phyloP scores from a whole-genome alignment of 2,329 filamentous ascomycete genomes.

The Lanzia echinophila region DNA sequence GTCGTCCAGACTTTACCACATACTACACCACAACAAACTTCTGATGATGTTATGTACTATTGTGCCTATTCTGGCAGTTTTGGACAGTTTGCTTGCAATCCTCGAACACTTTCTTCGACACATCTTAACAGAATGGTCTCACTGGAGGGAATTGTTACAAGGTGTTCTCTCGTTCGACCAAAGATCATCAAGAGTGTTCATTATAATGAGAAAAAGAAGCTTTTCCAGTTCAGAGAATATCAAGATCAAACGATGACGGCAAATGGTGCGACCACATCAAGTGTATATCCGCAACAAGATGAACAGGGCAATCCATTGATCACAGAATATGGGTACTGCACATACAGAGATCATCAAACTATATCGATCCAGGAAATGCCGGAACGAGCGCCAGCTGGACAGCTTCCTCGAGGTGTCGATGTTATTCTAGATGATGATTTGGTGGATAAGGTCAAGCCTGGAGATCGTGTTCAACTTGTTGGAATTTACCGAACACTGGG shows the following conservation, averaged over 20 bases:
- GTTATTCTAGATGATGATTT: conserved; percentile 95
- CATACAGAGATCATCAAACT: conserved; percentile 93
- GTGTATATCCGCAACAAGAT: conserved; percentile 90
- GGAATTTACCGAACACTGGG: conserved; percentile 91
- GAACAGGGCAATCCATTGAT: conserved; percentile 85
- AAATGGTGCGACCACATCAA: conserved; percentile 78
- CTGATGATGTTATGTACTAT: conserved; percentile 81
- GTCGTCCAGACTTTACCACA: conserved; percentile 75
- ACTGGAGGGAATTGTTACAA: conserved; percentile 93
- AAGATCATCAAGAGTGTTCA: conserved; percentile 99
- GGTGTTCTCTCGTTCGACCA: conserved; percentile 88
- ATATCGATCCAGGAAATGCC: conserved; percentile 99
- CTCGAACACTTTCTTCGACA: conserved; percentile 79
- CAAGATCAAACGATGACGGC: conserved; percentile 94
- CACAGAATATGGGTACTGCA: conserved; percentile 94
- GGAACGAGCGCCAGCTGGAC: conserved; percentile 88
- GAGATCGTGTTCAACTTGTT: conserved; percentile 94
- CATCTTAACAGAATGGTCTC: conserved; percentile 97
- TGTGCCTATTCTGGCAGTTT: conserved; percentile 97
- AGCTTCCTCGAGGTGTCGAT: conserved; percentile 90
- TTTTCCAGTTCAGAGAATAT: conserved; percentile 86
- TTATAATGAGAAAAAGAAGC: conserved; percentile 80
- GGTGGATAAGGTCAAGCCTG: conserved; percentile 90
- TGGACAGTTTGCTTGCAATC: conserved; percentile 90
- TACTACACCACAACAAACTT: conserved; percentile 67